Percentiles rank a stretch among this genome's conserved stretches.
These are phyloP conservation scores for Auricularia cornea DNA, from an alignment of 768 basidiomycete species.

Conservation along the genomic window DNA sequence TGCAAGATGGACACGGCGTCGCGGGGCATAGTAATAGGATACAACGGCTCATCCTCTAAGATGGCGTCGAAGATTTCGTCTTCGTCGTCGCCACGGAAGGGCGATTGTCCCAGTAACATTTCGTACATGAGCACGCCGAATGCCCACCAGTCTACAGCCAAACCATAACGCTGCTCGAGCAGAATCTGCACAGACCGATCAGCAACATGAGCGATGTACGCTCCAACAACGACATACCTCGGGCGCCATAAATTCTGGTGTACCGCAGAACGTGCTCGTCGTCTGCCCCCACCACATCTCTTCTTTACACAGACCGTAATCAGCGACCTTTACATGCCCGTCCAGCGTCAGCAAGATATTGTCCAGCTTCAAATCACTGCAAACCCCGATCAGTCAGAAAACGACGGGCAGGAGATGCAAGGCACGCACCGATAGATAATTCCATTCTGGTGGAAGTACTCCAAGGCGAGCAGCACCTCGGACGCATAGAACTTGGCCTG, in stretches of 20 bases:
- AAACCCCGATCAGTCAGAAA: not conserved
- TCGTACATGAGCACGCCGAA: constrained; percentile 98
- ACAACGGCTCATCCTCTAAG: constrained; percentile 93
- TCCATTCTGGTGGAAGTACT: constrained; percentile 98
- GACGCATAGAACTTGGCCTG: constrained; percentile 99
- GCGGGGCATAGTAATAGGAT: constrained; percentile 98
- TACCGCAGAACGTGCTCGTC: constrained; percentile 98
- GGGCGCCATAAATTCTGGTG: constrained; percentile 99
- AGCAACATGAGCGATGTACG: not conserved
- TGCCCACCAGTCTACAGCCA: constrained; percentile 99
- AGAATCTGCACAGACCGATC: constrained; percentile 57
- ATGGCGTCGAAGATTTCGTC: constrained; percentile 99
- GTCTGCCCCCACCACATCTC: constrained; percentile 97
- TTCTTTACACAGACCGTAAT: constrained; percentile 98
- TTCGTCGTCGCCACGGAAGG: constrained; percentile 98
- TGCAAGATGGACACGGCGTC: constrained; percentile 94
- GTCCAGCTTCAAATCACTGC: constrained; percentile 92
- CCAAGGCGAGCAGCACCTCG: constrained; percentile 89
- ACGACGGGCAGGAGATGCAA: not conserved
- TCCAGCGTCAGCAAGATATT: constrained; percentile 95
- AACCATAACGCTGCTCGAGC: constrained; percentile 97
- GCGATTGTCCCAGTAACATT: constrained; percentile 97
- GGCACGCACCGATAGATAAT: constrained; percentile 94
- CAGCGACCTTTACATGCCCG: constrained; percentile 97
- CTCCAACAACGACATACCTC: constrained; percentile 50